These are phyloP conservation scores for Russula olivacea DNA, from an alignment of 768 basidiomycete genomes.

Conservation along the genomic window DNA sequence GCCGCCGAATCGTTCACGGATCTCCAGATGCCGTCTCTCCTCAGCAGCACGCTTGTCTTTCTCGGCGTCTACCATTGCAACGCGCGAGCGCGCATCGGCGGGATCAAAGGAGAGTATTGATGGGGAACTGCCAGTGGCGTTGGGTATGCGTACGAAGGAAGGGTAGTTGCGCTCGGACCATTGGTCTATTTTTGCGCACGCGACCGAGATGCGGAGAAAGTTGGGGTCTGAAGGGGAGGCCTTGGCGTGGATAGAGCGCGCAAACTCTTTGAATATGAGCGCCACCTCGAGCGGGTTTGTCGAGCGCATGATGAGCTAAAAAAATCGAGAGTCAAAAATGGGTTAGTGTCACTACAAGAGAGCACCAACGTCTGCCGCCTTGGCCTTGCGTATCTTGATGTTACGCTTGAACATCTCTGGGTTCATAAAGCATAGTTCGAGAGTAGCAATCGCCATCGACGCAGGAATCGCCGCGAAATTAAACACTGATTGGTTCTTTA, in stretches of 20 bases:
- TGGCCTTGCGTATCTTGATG: conserved; percentile 92
- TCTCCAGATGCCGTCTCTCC: conserved; percentile 34
- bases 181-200: conserved; percentile 82
- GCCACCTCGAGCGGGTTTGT: conserved; percentile 91
- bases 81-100: conserved; percentile 50
- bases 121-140: conserved; percentile 4
- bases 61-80: conserved; percentile 42
- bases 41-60: conserved; percentile 35
- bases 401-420: conserved; percentile 76
- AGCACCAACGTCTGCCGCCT: conserved; percentile 62
- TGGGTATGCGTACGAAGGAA: conserved; percentile 59
- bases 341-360: not conserved
- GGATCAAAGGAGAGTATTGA: conserved; percentile 36
- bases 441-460: conserved; percentile 92
- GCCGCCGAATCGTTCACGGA: conserved; percentile 11
- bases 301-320: conserved; percentile 83
- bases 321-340: not conserved
- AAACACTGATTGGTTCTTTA: conserved; percentile 90
- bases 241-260: conserved; percentile 76
- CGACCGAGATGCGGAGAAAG: conserved; percentile 75
- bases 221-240: conserved; percentile 78
- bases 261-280: conserved; percentile 77
- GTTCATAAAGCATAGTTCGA: conserved; percentile 93
- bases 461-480: conserved; percentile 94
- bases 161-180: conserved; percentile 95